A percentile compares a stretch with the other conserved stretches of the same genome.
Evolutionary conservation across 2,329 filamentous ascomycete genomes (phyloP).

Genomic region (Penicillium sp.): DNA sequence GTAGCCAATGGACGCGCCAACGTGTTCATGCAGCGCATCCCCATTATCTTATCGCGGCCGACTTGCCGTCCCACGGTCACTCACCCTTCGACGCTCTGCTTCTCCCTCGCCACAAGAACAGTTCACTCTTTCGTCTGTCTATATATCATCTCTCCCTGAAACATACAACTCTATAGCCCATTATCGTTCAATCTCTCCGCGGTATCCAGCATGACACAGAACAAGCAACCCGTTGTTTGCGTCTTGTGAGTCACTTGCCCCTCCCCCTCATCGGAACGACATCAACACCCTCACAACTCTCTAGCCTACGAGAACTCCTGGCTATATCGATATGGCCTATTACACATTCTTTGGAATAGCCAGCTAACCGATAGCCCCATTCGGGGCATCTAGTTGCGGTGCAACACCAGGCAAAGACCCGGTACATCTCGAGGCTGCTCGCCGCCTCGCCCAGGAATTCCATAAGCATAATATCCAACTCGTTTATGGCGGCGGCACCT

Average conservation of each 20-base stretch:
- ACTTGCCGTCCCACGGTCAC: no score
- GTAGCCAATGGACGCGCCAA: no score
- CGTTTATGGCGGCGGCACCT: constrained; percentile 92
- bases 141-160: not conserved
- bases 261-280: constrained; percentile 4
- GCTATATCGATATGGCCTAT: no score
- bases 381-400: constrained; percentile 62
- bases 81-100: no score
- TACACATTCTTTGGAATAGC: not conserved
- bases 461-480: constrained; percentile 74
- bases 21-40: no score
- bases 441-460: constrained; percentile 68
- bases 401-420: constrained; percentile 70
- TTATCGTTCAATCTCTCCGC: not conserved
- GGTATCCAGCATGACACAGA: constrained; percentile 19
- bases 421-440: constrained; percentile 73
- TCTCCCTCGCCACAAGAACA: no score
- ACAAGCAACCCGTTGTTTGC: constrained; percentile 66
- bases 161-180: not conserved
- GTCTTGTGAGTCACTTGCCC: constrained; percentile 64
- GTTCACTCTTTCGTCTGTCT: not conserved
- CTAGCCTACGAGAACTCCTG: no score
- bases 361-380: constrained; percentile 1
- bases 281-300: no score
- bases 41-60: no score